These are phyloP conservation scores for Eimeria nieschulzi DNA, from an alignment of 169 alveolate genomes.

Conservation along the genomic window DNA sequence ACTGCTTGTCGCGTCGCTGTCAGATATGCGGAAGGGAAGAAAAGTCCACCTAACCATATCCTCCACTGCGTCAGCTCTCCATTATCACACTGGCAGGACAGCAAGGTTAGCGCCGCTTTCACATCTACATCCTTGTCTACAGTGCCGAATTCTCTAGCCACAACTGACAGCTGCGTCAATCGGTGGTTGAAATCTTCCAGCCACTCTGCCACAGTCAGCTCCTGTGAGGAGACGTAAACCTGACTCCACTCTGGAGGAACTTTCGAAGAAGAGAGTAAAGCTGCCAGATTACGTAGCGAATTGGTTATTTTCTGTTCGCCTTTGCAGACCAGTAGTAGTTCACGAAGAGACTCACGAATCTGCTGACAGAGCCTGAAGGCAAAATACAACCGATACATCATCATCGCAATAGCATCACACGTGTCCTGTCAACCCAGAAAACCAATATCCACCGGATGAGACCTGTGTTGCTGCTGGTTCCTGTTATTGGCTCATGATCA, in stretches of 20 bases:
- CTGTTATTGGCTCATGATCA: no score
- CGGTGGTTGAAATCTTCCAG: constrained; percentile 88
- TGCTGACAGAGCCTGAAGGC: constrained; percentile 78
- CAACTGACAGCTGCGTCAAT: constrained; percentile 81
- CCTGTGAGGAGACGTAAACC: constrained; percentile 81
- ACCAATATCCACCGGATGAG: no score
- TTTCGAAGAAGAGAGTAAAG: constrained; percentile 83
- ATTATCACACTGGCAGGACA: constrained; percentile 62
- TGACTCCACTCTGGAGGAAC: constrained; percentile 89
- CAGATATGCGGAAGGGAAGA: constrained; percentile 81
- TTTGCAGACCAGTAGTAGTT: constrained; percentile 84
- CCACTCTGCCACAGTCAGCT: constrained; percentile 90
- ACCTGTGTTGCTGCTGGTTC: no score
- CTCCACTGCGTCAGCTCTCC: constrained; percentile 73
- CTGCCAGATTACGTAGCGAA: constrained; percentile 84
- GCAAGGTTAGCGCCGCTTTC: constrained; percentile 52
- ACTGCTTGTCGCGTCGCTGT: constrained; percentile 82
- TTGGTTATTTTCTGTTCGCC: constrained; percentile 89
- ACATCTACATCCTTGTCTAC: constrained; percentile 74
- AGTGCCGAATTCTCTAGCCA: constrained; percentile 72
- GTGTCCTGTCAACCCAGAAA: background rate
- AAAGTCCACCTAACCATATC: constrained; percentile 78
- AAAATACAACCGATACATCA: background rate
- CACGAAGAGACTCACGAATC: constrained; percentile 83
- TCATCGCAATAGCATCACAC: background rate